Percentiles rank a stretch among this genome's conserved stretches.
These are phyloP conservation scores for Picochlorum sp. DNA, from an alignment of 139 green algal genomes.

Conservation along the genomic window DNA sequence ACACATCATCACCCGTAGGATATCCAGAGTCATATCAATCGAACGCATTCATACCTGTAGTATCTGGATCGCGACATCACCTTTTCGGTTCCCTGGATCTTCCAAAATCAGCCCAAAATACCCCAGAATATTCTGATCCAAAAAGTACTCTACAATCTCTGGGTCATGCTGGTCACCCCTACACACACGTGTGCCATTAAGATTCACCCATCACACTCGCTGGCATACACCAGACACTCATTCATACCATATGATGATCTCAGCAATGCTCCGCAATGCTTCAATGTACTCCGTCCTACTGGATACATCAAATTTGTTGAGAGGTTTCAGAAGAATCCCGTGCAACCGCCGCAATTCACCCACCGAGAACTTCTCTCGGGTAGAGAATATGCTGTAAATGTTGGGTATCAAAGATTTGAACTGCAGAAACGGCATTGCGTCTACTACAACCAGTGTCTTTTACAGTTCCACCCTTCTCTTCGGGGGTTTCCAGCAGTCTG, in stretches of 20 bases:
- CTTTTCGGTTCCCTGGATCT: constrained; percentile 58
- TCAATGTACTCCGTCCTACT: constrained; percentile 78
- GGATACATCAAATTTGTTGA: constrained; percentile 30
- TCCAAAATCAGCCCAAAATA: constrained; percentile 81
- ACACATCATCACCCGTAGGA: background rate
- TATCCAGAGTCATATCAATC: background rate
- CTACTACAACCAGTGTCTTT: no score
- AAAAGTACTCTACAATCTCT: constrained; percentile 90
- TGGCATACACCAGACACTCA: background rate
- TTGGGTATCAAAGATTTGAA: no score
- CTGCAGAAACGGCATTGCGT: no score
- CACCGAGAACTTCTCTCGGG: constrained; percentile 2
- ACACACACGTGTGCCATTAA: background rate
- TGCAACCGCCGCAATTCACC: constrained; percentile 36
- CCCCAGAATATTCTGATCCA: constrained; percentile 83
- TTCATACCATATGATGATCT: constrained; percentile 89
- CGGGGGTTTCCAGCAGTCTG: no score
- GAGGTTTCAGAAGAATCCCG: constrained; percentile 23
- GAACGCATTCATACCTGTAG: background rate
- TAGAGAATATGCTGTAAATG: background rate
- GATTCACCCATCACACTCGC: background rate
- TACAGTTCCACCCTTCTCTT: no score
- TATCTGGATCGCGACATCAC: constrained; percentile 70
- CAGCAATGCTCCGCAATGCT: constrained; percentile 79
- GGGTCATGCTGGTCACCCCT: constrained; percentile 93